A percentile compares a stretch with the other conserved stretches of the same genome.
Evolutionary conservation across 495 filamentous ascomycete genomes (phyloP).

Genomic region (Aspergillus taichungensis): DNA sequence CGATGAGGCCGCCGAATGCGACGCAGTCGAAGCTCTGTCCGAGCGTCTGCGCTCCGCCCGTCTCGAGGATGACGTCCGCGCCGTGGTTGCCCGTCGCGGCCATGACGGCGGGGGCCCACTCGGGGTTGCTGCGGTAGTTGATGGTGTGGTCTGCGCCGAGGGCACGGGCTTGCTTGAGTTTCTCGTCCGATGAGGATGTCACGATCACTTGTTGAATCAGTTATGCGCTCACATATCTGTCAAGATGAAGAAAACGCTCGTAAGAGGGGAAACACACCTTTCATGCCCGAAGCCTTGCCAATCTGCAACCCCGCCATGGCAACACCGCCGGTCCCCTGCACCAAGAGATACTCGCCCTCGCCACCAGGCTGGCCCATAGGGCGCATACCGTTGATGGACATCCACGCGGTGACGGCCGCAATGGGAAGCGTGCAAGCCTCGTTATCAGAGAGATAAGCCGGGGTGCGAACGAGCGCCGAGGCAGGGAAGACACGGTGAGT

Average conservation of each 20-base stretch:
- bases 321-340: conserved; percentile 76
- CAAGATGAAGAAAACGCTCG: background rate
- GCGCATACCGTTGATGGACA: conserved; percentile 62
- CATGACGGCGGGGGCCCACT: conserved; percentile 65
- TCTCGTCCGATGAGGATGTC: conserved; percentile 62
- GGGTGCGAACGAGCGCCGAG: conserved; percentile 54
- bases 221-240: background rate
- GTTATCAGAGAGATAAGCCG: conserved; percentile 49
- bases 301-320: conserved; percentile 70
- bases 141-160: conserved; percentile 48
- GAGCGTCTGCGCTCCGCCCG: conserved; percentile 53
- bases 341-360: conserved; percentile 57
- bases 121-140: conserved; percentile 58
- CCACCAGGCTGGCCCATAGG: conserved; percentile 49
- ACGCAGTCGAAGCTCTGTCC: conserved; percentile 55
- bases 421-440: conserved; percentile 62
- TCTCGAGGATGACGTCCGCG: conserved; percentile 62
- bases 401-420: conserved; percentile 73
- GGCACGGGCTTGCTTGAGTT: conserved; percentile 53
- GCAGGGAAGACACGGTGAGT: conserved; percentile 62
- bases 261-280: conserved; percentile 25
- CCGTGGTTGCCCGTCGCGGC: conserved; percentile 49
- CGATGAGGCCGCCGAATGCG: conserved; percentile 58
- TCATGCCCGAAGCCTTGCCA: conserved; percentile 70
- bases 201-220: conserved; percentile 45